phyloP scores from a whole-genome alignment of 2,329 filamentous ascomycete genomes.

The Calonectria hawksworthii region DNA sequence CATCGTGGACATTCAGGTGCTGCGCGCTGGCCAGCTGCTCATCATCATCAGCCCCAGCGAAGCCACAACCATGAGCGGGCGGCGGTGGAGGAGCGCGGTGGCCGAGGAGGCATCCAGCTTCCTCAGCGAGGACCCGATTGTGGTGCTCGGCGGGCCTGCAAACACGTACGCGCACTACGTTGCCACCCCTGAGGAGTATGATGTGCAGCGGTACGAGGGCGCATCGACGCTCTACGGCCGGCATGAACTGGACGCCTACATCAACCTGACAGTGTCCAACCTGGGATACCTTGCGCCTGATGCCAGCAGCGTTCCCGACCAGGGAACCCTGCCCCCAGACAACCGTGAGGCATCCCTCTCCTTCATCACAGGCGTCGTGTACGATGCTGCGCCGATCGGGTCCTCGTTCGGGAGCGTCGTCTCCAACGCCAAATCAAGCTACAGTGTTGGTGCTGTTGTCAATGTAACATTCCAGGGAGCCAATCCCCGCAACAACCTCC shows the following conservation, averaged over 20 bases:
- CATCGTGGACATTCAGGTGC: constrained; percentile 87
- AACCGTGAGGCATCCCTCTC: constrained; percentile 81
- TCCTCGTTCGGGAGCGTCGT: constrained; percentile 78
- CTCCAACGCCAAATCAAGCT: constrained; percentile 59
- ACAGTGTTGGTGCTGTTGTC: constrained; percentile 69
- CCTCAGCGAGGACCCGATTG: constrained; percentile 71
- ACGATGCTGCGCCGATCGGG: constrained; percentile 76
- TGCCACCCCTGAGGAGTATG: constrained; percentile 84
- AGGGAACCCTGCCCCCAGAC: constrained; percentile 79
- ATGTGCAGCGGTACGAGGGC: constrained; percentile 92
- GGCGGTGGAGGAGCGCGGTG: constrained; percentile 85
- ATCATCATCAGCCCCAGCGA: constrained; percentile 90
- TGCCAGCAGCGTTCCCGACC: constrained; percentile 56
- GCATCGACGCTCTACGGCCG: constrained; percentile 90
- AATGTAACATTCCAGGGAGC: constrained; percentile 83
- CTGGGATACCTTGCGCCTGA: constrained; percentile 55
- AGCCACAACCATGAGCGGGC: constrained; percentile 91
- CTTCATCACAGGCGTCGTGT: constrained; percentile 85
- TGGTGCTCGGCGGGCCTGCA: constrained; percentile 88
- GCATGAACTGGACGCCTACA: constrained; percentile 86
- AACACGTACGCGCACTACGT: constrained; percentile 93
- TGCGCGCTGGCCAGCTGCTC: constrained; percentile 87
- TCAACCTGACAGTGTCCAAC: constrained; percentile 84
- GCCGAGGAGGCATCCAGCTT: constrained; percentile 63
- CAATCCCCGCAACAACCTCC: constrained; percentile 90